A percentile compares a stretch with the other conserved stretches of the same genome.
phyloP scores from a whole-genome alignment of 352 stramenopile species.

The Phytophthora tubulina region DNA sequence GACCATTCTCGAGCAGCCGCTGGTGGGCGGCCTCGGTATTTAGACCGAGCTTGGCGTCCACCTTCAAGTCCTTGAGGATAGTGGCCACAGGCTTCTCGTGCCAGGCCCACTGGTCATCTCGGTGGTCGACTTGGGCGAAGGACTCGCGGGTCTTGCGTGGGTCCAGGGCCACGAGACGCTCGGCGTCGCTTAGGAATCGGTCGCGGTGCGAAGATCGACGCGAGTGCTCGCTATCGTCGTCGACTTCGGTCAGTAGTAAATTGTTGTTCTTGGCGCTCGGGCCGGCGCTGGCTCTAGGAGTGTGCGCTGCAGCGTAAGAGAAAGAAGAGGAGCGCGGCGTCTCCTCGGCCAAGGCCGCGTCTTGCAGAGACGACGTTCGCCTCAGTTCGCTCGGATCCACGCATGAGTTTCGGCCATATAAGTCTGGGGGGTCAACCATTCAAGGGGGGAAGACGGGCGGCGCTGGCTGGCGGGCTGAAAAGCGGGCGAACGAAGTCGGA shows the following conservation, averaged over 20 bases:
- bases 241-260: constrained; percentile 36
- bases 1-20: constrained; percentile 53
- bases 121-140: constrained; percentile 58
- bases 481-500: not conserved
- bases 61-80: constrained; percentile 57
- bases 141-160: constrained; percentile 65
- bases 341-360: constrained; percentile 33
- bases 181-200: constrained; percentile 71
- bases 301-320: constrained; percentile 70
- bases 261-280: constrained; percentile 28
- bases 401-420: constrained; percentile 45
- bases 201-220: constrained; percentile 48
- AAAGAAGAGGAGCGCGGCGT: constrained; percentile 58
- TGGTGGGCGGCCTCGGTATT: constrained; percentile 38
- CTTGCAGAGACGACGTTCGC: constrained; percentile 33
- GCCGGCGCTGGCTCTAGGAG: constrained; percentile 58
- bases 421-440: constrained; percentile 51
- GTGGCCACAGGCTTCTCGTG: constrained; percentile 54
- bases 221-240: constrained; percentile 32
- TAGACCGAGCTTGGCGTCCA: constrained; percentile 53
- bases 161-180: constrained; percentile 58
- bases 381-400: constrained; percentile 41
- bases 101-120: constrained; percentile 61
- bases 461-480: constrained; percentile 3
- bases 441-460: constrained; percentile 29